These are phyloP conservation scores for Diutina rugosa DNA, from an alignment of 1,139 yeast genomes.

Conservation along the genomic window DNA sequence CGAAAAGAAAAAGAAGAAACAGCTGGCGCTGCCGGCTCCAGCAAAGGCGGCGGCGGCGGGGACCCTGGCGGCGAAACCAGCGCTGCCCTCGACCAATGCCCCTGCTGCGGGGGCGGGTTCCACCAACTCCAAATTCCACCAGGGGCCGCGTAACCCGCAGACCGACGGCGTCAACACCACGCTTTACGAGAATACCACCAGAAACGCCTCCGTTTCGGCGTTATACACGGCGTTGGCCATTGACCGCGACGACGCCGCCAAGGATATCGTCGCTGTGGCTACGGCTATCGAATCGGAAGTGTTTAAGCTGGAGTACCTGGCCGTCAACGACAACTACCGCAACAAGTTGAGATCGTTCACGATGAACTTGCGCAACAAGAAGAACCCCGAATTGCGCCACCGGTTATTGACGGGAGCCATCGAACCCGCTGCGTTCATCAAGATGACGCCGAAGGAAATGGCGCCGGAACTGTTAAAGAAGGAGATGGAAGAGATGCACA, in stretches of 20 bases:
- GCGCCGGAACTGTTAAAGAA: constrained; percentile 84
- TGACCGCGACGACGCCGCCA: constrained; percentile 46
- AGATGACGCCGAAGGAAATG: constrained; percentile 84
- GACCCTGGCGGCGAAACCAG: constrained; percentile 6
- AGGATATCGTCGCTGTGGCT: constrained; percentile 48
- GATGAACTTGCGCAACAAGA: constrained; percentile 77
- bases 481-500: constrained; percentile 75
- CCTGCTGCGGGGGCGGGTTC: constrained; percentile 7
- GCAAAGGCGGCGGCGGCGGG: constrained; percentile 4
- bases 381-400: constrained; percentile 72
- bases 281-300: constrained; percentile 66
- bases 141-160: constrained; percentile 59
- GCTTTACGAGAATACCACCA: constrained; percentile 58
- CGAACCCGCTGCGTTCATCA: constrained; percentile 49
- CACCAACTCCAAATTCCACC: constrained; percentile 9
- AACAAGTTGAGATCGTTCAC: constrained; percentile 74
- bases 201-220: constrained; percentile 78
- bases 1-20: constrained; percentile 41
- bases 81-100: constrained; percentile 3
- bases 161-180: constrained; percentile 69
- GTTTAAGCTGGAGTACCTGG: constrained; percentile 42
- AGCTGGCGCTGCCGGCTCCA: constrained; percentile 5
- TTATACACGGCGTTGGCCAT: constrained; percentile 81
- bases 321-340: constrained; percentile 49
- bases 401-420: constrained; percentile 58